Evolutionary conservation across 1,139 yeast genomes (phyloP).

Genomic region (Spencermartinsiella ligniputridi): DNA sequence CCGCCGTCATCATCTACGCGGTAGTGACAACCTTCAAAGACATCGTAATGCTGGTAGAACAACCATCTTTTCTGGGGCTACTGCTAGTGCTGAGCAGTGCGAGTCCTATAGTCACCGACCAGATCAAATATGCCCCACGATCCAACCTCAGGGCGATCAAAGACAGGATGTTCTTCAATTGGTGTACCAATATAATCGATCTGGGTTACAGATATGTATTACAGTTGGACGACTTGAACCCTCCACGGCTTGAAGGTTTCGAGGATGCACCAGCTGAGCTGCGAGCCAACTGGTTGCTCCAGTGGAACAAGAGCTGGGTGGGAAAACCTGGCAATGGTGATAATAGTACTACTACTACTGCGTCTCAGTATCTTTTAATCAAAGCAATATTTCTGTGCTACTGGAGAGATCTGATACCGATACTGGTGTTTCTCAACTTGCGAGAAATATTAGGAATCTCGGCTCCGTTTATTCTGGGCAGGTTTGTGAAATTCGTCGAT

Average conservation of each 20-base stretch:
- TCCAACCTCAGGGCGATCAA: not conserved
- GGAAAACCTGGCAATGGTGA: not conserved
- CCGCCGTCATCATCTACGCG: not conserved
- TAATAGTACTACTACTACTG: not conserved
- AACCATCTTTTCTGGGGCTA: not conserved
- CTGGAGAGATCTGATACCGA: not conserved
- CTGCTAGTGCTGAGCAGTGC: not conserved
- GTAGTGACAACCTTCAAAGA: not conserved
- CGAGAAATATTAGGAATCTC: not conserved
- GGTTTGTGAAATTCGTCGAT: not conserved
- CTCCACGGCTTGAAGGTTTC: not conserved
- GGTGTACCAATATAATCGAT: not conserved
- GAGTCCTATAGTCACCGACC: not conserved
- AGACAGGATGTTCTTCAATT: not conserved
- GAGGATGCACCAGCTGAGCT: not conserved
- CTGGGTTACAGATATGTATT: not conserved
- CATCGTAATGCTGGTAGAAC: not conserved
- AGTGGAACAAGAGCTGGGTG: not conserved
- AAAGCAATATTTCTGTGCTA: not conserved
- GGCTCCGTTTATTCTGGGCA: not conserved
- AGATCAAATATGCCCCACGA: not conserved
- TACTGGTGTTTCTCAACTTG: not conserved
- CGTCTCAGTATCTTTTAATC: not conserved
- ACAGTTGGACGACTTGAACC: not conserved
- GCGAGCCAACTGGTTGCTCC: not conserved